Base-by-base conservation (phyloP, 2,329 filamentous ascomycete genomes). In the Madurella fahalii region DNA sequence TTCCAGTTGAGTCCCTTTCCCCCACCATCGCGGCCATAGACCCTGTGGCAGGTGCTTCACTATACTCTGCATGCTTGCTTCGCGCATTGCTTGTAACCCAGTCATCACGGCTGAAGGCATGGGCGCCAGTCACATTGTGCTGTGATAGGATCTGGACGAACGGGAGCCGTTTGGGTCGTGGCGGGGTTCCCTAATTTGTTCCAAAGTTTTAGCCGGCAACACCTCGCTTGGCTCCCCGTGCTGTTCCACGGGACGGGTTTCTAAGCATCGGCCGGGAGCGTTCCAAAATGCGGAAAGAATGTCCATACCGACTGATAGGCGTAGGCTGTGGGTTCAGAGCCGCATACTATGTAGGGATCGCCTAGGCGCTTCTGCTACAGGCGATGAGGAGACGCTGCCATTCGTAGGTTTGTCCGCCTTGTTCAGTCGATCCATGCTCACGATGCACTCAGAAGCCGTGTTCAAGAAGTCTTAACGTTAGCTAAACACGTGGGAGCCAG, bases 101-200 rank as follows among this genome's bases (percentile, higher is more conserved):
- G 34, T 15, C 13, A 37, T 37, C 34, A 37, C 34, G 34, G 34
- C 34, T 37, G 34, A 37, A 37, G 34, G 13, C 13, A 9, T 11
- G 34, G 34, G 9, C 9, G 9, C 34, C 9, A 37, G 34, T 37
- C 34, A 4, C 34, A 5, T 11, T 37, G 11, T 9, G 11, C 34
- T 37, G 4, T 25, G 34, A 37, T 37, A 37, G 13, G 34, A 15
- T 37, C 34, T 25, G 34, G 34, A 4, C 13, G 34, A 11, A 37
- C 34, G 34, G 34, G 34, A 37, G 34, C 34, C 34, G 13, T 37
- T 5, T 15, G 34, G 11, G 34, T 9, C 34, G 18, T 41, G 49
- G 41, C 16, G 31, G 49, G 41, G 44, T 45, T 41, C 49, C 49
- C 41, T 52, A 42, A 15, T 31, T 31, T 17, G 9, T n/a, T n/a